phyloP scores from a whole-genome alignment of 192 early-diverging fungal species.

The Dispira parvispora region DNA sequence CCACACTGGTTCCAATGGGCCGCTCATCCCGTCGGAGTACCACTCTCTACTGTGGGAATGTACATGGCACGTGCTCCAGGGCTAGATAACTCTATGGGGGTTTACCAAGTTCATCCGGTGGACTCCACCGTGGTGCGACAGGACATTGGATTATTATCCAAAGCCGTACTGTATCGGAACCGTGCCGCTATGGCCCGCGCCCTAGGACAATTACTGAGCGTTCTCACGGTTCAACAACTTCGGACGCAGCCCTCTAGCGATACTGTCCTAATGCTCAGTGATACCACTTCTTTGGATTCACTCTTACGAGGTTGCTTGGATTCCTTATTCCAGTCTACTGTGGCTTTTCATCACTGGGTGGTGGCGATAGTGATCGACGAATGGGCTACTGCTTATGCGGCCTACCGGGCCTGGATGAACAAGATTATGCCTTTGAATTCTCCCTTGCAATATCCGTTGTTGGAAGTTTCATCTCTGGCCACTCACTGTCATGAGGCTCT shows the following conservation, averaged over 20 bases:
- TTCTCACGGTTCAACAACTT: conserved; percentile 1
- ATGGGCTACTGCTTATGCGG: conserved; percentile 41
- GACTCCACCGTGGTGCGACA: conserved; percentile 84
- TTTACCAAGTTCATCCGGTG: conserved; percentile 70
- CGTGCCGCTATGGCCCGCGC: conserved; percentile 59
- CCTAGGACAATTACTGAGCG: conserved; percentile 54
- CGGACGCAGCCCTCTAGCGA: not conserved
- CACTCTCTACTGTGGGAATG: conserved; percentile 36
- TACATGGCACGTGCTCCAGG: conserved; percentile 23
- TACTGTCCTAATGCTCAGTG: not conserved
- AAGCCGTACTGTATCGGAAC: conserved; percentile 62
- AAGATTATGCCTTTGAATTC: too few relatives aligned
- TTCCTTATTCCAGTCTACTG: conserved; percentile 44
- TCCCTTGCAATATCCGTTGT: not conserved
- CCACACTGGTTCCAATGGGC: conserved; percentile 47
- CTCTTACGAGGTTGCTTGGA: conserved; percentile 35
- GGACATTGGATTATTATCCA: conserved; percentile 67
- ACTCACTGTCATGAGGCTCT: not conserved
- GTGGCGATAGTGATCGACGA: conserved; percentile 64
- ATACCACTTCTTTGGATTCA: conserved; percentile 19
- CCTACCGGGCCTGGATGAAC: not conserved
- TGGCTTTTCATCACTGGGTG: conserved; percentile 64
- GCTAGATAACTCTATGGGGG: conserved; percentile 13
- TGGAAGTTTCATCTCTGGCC: not conserved
- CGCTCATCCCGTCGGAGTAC: conserved; percentile 76